Conservation (phyloP, 2,329 filamentous ascomycete genomes). For the Orbilia oligospora region DNA sequence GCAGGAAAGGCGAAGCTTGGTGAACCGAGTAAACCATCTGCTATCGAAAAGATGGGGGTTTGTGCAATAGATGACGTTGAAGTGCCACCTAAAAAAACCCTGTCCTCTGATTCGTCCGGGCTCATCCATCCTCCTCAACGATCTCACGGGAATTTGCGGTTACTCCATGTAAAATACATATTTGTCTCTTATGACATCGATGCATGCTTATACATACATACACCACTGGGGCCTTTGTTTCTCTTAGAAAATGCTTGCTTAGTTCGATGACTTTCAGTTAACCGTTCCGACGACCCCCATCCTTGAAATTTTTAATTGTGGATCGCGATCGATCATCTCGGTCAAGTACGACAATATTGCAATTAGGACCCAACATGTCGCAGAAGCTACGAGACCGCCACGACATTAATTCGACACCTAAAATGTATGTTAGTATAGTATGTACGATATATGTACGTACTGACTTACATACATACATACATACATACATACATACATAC, state of each 20-base stretch:
- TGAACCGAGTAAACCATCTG: slow-evolving; percentile 33
- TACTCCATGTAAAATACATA: slow-evolving; percentile 20
- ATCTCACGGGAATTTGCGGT: slow-evolving; percentile 47
- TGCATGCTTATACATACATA: no score
- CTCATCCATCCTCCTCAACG: slow-evolving; percentile 16
- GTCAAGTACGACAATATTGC: slow-evolving; percentile 43
- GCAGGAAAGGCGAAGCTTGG: slow-evolving; percentile 49
- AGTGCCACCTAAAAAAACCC: slow-evolving; percentile 7
- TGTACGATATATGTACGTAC: no score
- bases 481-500: not conserved
- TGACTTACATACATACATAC: no score
- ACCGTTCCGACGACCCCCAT: slow-evolving; percentile 30
- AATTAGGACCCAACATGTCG: slow-evolving; percentile 14
- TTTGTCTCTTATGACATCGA: slow-evolving; percentile 22
- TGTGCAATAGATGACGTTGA: slow-evolving; percentile 38
- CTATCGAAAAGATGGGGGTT: slow-evolving; percentile 23
- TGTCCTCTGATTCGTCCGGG: slow-evolving; percentile 36
- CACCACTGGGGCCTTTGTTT: slow-evolving; percentile 6
- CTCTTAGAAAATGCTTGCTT: not conserved
- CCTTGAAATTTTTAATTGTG: slow-evolving; percentile 24
- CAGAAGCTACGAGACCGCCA: slow-evolving; percentile 30
- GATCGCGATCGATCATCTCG: slow-evolving; percentile 40
- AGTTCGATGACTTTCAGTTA: slow-evolving; percentile 19
- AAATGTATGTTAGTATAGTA: no score
- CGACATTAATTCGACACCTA: slow-evolving; percentile 6